Base-by-base conservation (phyloP, 805 yeast genomes). In the Metschnikowia drakensbergensis region DNA sequence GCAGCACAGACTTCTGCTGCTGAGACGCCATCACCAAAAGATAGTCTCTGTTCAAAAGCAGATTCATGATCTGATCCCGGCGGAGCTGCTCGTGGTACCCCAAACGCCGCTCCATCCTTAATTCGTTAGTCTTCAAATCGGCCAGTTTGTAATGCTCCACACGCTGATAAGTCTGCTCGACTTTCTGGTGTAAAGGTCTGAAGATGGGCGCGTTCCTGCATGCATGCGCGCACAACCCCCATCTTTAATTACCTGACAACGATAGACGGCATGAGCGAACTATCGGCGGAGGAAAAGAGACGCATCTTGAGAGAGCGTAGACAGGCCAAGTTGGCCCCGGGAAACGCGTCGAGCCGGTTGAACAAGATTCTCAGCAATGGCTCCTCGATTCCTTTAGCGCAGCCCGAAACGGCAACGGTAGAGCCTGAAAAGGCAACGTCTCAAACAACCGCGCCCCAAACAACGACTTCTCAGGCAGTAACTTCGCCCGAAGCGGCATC, bases 291-390 rank as follows among this genome's bases (percentile, higher is more conserved):
- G 36, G 88, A 83, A 54, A 81, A 77, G 64, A 77, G 82, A 58
- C 70, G 71, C 46, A 56, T 82, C 23, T 63, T 83, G 39, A 72
- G 87, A 49, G 87, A 84, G 59, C 75, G 86, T 60, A 74, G 89
- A 59, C 83, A 79, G 38, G 83, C 85, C 52, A 83, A 82, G 60
- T 74, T 83, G 71, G 66, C 71, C 44, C 72, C 74, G 53, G 83
- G 84, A 3, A 76, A 76, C 40, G 84, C 82, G 22, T 59, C 79
- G 3, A 71, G 71, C 22, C 67, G 89, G 51, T 63, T 84, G 57
- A 79, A 76, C 52, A 75, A 77, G 2, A 72, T 72, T 23, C 60
- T 72, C 47, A 69, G 37, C 44, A 35, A 35, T 8, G 37, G 37
- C 7, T 35, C 37, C 17, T 17, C 17, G 17, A 17, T 17, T 17